Conservation (phyloP, 371 early-diverging fungal species). For the Mortierella sp. region DNA sequence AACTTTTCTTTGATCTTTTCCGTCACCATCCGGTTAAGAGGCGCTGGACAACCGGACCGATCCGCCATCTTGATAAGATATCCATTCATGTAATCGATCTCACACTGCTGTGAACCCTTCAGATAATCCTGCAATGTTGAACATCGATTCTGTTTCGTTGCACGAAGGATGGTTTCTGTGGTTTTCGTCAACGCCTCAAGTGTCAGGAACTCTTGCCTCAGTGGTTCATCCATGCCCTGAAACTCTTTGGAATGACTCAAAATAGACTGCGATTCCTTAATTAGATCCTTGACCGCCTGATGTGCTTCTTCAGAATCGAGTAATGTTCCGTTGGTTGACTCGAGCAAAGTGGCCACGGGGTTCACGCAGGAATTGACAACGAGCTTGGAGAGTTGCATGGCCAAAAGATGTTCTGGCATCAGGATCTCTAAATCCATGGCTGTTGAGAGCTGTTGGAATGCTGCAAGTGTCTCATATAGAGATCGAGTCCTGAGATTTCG, state of each 20-base stretch:
- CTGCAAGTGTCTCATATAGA: constrained; percentile 29
- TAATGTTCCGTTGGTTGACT: constrained; percentile 25
- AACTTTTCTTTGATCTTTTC: constrained; percentile 47
- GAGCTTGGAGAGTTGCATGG: constrained; percentile 41
- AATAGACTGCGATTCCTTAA: constrained; percentile 31
- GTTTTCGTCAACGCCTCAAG: constrained; percentile 40
- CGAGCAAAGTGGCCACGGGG: constrained; percentile 39
- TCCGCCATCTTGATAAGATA: constrained; percentile 46
- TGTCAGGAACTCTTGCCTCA: constrained; percentile 23
- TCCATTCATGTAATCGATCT: constrained; percentile 53
- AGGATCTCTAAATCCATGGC: constrained; percentile 26
- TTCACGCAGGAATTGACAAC: constrained; percentile 49
- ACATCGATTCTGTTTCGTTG: constrained; percentile 29
- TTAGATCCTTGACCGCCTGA: constrained; percentile 30
- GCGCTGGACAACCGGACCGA: constrained; percentile 11
- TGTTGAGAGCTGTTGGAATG: constrained; percentile 17
- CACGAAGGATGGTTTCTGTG: constrained; percentile 24
- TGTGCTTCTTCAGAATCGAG: constrained; percentile 12
- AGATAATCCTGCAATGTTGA: constrained; percentile 46
- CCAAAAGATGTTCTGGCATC: constrained; percentile 30
- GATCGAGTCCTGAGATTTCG: constrained; percentile 25
- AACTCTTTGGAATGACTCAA: constrained; percentile 28
- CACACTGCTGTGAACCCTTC: constrained; percentile 34
- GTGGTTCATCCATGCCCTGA: constrained; percentile 2
- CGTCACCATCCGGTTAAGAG: constrained; percentile 33